Evolutionary conservation across 2,329 filamentous ascomycete species (phyloP), one percentile per base, ranked within the genome.

Genomic region (Apiospora kogelbergensis): DNA sequence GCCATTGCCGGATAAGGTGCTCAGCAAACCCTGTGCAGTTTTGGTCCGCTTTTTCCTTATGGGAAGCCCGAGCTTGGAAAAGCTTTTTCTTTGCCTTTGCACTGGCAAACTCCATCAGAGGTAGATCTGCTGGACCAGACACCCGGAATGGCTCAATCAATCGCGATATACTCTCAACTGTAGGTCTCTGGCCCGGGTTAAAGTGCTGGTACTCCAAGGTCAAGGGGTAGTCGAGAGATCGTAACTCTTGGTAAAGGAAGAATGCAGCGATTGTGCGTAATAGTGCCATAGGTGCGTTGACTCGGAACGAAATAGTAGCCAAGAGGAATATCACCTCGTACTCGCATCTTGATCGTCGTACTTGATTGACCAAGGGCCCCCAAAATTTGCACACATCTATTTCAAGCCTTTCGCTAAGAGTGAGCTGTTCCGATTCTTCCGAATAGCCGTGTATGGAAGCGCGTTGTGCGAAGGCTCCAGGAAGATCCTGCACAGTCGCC

Each of bases 1-100:
- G 84, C 84, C 84, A 86, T 69, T 85, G 82, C 0, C 71, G 65
- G 0, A 84, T 68, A 0, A 89, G 74, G 20, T 80, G 80, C 6
- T 76, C 69, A 0, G 82, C 82, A n/a, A 88, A 68, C 5, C 53
- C 70, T 13, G 70, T 74, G 48, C 80, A 81, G 33, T 83, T 80
- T 1, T 74, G 53, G 10, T 80, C 74, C 20, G 76, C 76, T 45
- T 74, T 71, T 22, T 72, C 26, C 6, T 79, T 73, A 69, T 83
- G 78, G 6, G 72, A 71, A 1, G 67, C 33, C 53, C 79, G 76
- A 1, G 72, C 71, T 22, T 77, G 75, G 45, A 76, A 72, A 6
- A 83, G 70, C 65, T 78, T 80, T 13, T 72, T 74, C 3, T 73
- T 75, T 26, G 75, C 68, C 68, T 79, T 82, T 41, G 70, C 69